A percentile compares a stretch with the other conserved stretches of the same genome.
phyloP scores from a whole-genome alignment of 1,284 basidiomycete genomes.

The Quambalaria eucalypti region DNA sequence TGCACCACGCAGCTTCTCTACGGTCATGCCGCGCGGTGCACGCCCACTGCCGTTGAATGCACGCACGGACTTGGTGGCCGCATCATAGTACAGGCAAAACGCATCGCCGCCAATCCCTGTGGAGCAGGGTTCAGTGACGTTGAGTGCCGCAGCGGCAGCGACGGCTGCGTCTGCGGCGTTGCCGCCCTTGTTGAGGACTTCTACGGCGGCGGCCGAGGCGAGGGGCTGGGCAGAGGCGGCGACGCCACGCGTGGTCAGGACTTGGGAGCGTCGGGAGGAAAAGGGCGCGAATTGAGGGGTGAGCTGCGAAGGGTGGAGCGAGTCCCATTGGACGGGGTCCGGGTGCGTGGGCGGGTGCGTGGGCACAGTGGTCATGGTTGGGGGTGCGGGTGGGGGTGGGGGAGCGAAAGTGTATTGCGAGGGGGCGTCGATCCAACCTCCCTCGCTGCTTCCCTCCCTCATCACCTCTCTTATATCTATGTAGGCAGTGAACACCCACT shows the following conservation, averaged over 20 bases:
- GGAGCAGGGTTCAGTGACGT: constrained; percentile 51
- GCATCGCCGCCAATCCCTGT: constrained; percentile 62
- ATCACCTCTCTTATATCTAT: no score
- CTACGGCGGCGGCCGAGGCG: constrained; percentile 76
- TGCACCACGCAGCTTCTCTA: constrained; percentile 63
- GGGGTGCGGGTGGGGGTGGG: no score
- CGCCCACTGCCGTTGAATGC: constrained; percentile 78
- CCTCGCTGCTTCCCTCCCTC: no score
- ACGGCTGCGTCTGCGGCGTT: constrained; percentile 64
- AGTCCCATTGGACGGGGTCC: not conserved
- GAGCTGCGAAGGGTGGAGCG: not conserved
- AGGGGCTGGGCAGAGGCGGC: constrained; percentile 83
- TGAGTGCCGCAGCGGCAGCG: constrained; percentile 75
- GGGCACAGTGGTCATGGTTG: no score
- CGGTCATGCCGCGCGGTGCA: constrained; percentile 60
- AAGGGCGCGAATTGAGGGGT: constrained; percentile 4
- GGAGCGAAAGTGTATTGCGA: no score
- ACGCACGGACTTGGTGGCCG: constrained; percentile 66
- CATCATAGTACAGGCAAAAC: constrained; percentile 85
- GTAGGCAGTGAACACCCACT: no score
- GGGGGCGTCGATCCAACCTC: no score
- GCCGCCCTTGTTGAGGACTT: constrained; percentile 77
- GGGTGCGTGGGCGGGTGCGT: no score
- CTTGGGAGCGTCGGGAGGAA: constrained; percentile 31
- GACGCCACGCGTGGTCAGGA: constrained; percentile 62